These are phyloP conservation scores for Akanthomyces dipterigenus DNA, from an alignment of 2,329 filamentous ascomycete genomes.

Conservation along the genomic window DNA sequence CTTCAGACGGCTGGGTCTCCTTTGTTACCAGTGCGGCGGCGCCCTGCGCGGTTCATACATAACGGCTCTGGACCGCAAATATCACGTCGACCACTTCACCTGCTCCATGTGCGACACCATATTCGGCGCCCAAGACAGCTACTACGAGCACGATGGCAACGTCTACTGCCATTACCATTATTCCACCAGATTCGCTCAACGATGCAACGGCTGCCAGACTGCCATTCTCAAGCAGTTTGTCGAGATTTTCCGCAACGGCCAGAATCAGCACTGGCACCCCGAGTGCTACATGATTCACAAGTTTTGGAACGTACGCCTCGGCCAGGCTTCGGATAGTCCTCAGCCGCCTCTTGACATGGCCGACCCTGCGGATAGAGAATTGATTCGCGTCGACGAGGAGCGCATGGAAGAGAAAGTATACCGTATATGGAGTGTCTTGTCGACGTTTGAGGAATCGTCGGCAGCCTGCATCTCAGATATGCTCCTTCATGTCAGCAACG, in stretches of 20 bases:
- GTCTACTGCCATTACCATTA: conserved; percentile 99
- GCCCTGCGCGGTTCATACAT: conserved; percentile 96
- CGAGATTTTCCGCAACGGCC: conserved; percentile 94
- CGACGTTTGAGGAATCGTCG: conserved; percentile 94
- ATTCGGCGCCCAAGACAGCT: conserved; percentile 97
- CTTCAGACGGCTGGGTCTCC: conserved; percentile 81
- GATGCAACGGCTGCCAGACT: conserved; percentile 94
- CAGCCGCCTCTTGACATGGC: conserved; percentile 35
- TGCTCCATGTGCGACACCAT: conserved; percentile 95
- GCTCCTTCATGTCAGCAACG: conserved; percentile 97
- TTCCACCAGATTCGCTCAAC: conserved; percentile 91
- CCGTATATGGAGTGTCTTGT: conserved; percentile 95
- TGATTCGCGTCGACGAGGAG: conserved; percentile 80
- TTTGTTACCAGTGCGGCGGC: conserved; percentile 88
- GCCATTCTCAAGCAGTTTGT: conserved; percentile 98
- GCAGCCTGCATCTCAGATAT: conserved; percentile 98
- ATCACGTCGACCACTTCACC: conserved; percentile 98
- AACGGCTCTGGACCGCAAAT: conserved; percentile 93
- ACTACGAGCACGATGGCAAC: conserved; percentile 94
- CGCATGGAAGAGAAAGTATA: conserved; percentile 97
- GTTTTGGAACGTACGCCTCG: conserved; percentile 95
- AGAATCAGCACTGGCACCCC: conserved; percentile 98
- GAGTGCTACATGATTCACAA: conserved; percentile 99
- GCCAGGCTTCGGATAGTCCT: conserved; percentile 48
- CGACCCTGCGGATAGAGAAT: conserved; percentile 59